phyloP scores from a whole-genome alignment of 2,329 filamentous ascomycete species.

The Cercospora zeae-maydis region DNA sequence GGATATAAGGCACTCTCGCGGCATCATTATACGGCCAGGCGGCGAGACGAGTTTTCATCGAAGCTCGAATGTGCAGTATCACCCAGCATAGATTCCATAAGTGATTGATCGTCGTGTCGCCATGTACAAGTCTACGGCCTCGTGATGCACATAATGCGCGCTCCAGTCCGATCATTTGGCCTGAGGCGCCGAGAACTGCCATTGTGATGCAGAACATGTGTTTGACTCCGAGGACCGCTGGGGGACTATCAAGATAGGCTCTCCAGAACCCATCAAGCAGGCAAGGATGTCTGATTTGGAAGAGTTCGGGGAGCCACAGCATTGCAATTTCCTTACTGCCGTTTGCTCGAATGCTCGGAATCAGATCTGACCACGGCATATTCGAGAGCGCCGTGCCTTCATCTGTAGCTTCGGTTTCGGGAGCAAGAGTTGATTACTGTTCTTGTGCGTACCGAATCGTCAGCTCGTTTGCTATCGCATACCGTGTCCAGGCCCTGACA shows the following conservation, averaged over 20 bases:
- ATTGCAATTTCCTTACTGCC: background rate
- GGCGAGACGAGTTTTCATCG: background rate
- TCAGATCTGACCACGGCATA: background rate
- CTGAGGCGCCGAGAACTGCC: conserved; percentile 1
- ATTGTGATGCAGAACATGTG: conserved; percentile 13
- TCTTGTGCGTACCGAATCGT: conserved; percentile 1
- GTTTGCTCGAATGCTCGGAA: background rate
- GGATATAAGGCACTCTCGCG: conserved; percentile 6
- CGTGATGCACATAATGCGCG: background rate
- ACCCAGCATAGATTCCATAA: conserved; percentile 9
- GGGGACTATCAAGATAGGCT: background rate
- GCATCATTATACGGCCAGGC: conserved; percentile 11
- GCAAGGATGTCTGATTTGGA: conserved; percentile 15
- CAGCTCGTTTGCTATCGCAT: conserved; percentile 17
- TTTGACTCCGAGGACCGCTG: background rate
- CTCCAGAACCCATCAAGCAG: conserved; percentile 10
- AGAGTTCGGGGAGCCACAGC: conserved; percentile 15
- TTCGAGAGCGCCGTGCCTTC: background rate
- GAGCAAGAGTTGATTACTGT: background rate
- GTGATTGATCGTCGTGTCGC: conserved; percentile 4
- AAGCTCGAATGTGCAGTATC: conserved; percentile 2
- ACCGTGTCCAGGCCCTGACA: conserved; percentile 17
- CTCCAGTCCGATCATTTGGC: conserved; percentile 1
- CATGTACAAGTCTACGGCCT: background rate
- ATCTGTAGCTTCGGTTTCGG: background rate